Percentiles rank a stretch among this genome's conserved stretches.
Evolutionary conservation across 495 filamentous ascomycete genomes (phyloP).

Genomic region (Lasiosphaeria miniovina): DNA sequence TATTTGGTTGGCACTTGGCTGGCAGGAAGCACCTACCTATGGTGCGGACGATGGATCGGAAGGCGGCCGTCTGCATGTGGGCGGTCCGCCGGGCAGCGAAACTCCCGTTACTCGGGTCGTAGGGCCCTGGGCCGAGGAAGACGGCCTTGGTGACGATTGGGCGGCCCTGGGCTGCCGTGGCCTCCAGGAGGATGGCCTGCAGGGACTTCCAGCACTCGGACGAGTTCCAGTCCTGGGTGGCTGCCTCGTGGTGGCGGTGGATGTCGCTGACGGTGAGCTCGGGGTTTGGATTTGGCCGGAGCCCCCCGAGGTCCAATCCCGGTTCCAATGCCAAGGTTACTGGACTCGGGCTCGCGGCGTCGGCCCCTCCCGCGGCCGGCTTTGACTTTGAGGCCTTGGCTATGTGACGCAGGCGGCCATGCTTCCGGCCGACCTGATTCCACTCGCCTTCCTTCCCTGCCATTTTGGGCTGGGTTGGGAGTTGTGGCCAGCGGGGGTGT

Average conservation of each 20-base stretch:
- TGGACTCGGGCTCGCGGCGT: neutral
- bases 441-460: constrained; percentile 19
- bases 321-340: neutral
- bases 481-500: no score
- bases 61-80: constrained; percentile 59
- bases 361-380: neutral
- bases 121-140: constrained; percentile 44
- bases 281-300: constrained; percentile 29
- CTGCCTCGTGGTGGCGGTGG: constrained; percentile 19
- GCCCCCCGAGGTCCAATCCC: neutral
- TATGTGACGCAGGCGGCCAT: constrained; percentile 22
- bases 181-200: constrained; percentile 9
- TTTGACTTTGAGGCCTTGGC: neutral
- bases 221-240: constrained; percentile 15
- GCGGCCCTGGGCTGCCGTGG: constrained; percentile 6
- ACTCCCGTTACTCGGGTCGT: constrained; percentile 40
- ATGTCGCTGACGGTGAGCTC: constrained; percentile 25
- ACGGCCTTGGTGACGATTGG: constrained; percentile 35
- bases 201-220: constrained; percentile 24
- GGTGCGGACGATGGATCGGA: constrained; percentile 49
- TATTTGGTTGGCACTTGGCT: neutral
- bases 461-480: constrained; percentile 4
- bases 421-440: constrained; percentile 30
- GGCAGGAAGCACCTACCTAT: constrained; percentile 28
- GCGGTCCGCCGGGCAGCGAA: constrained; percentile 30